Base-by-base conservation (phyloP, 352 stramenopile species). In the Pythium brachiatum region DNA sequence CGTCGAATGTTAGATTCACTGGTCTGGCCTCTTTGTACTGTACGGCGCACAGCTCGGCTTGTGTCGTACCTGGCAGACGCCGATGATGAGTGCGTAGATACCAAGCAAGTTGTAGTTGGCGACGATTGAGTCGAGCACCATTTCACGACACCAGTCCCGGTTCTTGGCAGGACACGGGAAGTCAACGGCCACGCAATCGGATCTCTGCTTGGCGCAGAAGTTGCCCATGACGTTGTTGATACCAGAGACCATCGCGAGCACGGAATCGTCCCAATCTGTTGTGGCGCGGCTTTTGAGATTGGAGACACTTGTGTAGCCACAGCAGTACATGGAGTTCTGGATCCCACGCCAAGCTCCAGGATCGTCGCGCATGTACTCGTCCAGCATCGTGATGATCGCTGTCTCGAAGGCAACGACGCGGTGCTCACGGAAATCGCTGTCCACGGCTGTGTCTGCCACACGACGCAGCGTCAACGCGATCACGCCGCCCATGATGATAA, bases 241-340 rank as follows among this genome's bases (percentile, higher is more conserved):
- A 2, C 60, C 51, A 21, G 62, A 31, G 6, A 91, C 53, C 43
- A 68, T 74, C 1, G n/a, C 18, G 13, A 88, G 56, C 2, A 85
- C 48, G 3, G 53, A 48, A 6, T 47, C n/a, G 31, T 79, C 68
- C 77, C 75, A 89, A 9, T 69, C 60, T 13, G 57, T 36, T 29
- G 34, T 54, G 2, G 57, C 53, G 5, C 70, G 44, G 2, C 53
- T 58, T 7, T 68, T 44, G 20, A 84, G 53, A 3, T 62, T 57
- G 15, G 60, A 38, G 0, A 68, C 50, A 20, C 62, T 81, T 3
- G 41, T 52, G 48, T 89, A 91, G 4, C 76, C 82, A 29, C 82
- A 91, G 66, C 82, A 91, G 31, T 73, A 50, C 27, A 88, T 70
- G 2, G 57, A 66, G 25, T 83, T 75, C 55, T 91, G 78, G 8